Base-by-base conservation (phyloP, 176 grass and related monocot species). In the Oryza meridionalis region DNA sequence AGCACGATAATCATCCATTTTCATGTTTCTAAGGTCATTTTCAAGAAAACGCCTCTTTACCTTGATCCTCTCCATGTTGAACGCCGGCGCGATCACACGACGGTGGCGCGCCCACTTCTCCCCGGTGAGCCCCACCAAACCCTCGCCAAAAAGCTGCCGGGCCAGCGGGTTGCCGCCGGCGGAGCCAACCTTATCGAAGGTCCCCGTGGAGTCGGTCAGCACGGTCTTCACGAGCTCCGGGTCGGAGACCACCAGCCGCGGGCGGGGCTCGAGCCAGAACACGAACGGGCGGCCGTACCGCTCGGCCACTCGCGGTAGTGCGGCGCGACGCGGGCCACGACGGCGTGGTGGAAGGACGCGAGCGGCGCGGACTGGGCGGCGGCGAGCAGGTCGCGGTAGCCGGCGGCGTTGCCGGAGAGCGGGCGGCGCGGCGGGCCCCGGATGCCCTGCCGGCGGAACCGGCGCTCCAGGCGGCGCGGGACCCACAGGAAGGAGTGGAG, bases 61-160 rank as follows among this genome's bases (percentile, higher is more conserved):
- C 92, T 92, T 97, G 64, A 94, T 37, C 14, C 92, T 83, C 42
- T 97, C 92, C 84, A 92, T 94, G 78, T 90, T 97, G 76, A 97
- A 97, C 1, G 94, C 92, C 51, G 92, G 94, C 35, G 94, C 69
- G 80, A 94, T 73, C 2, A 92, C 79, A 0, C 87, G 84, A 26
- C 94, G 88, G 74, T 92, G 90, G 75, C 81, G 90, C 17, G 88
- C 92, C 94, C 94, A 94, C 11, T 3, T 86, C 46, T 73, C 77
- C 31, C 92, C 92, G 31, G 71, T 66, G 76, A 97, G 92, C 16
- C 81, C 90, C 37, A 77, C 69, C 12, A 92, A 88, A 33, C 88
- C 92, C 63, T 92, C 69, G 6, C 92, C 90, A 65, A 97, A 7
- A 45, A 97, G 88, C 78, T 89, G 92, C 77, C 81, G 69, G 8